Base-by-base conservation (phyloP, 1,284 basidiomycete genomes). In the Malassezia restricta region DNA sequence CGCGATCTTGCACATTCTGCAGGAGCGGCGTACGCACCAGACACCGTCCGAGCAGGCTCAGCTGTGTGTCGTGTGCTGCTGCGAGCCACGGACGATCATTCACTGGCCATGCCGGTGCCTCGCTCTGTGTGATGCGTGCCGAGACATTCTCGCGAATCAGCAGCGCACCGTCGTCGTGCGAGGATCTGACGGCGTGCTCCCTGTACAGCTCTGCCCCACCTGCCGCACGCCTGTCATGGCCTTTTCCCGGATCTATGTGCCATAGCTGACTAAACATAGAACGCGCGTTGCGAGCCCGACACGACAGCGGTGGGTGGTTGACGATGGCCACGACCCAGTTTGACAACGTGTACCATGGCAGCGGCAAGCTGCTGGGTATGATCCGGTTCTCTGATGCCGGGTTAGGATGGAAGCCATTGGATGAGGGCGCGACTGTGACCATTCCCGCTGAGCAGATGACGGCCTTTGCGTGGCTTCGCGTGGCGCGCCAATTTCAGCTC, bases 401-500 rank as follows among this genome's bases (percentile, higher is more conserved):
- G 15, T 51, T 72, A 5, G 69, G 69, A 11, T 72, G 63, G 62
- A 72, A 72, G 50, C 63, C 66, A 6, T 44, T 56, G 3, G 56
- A 53, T 42, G 54, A 58, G 17, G 49, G 49, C 17, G 40, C 45
- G 31, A 66, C 65, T 33, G 64, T 69, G 47, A 69, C 65, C 51
- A 62, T 69, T 24, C 57, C 65, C 29, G 59, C 65, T 20, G 65
- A 69, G 44, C 59, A 65, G 38, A 63, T 67, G 58, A 48, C 49
- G 5, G 51, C 58, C n/a, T 69, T 69, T 54, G 49, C 56, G 15
- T 69, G 66, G 66, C 46, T 61, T 12, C 57, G 63, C 55, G 91
- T 94, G 32, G 91, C 89, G 29, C 80, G 94, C 40, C 83, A 85
- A 63, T 95, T 87, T 70, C 91, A 95, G 75, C 82, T 98, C 14